A percentile compares a stretch with the other conserved stretches of the same genome.
Evolutionary conservation across 2,329 filamentous ascomycete species (phyloP).

Genomic region (Anisogramma anomala): DNA sequence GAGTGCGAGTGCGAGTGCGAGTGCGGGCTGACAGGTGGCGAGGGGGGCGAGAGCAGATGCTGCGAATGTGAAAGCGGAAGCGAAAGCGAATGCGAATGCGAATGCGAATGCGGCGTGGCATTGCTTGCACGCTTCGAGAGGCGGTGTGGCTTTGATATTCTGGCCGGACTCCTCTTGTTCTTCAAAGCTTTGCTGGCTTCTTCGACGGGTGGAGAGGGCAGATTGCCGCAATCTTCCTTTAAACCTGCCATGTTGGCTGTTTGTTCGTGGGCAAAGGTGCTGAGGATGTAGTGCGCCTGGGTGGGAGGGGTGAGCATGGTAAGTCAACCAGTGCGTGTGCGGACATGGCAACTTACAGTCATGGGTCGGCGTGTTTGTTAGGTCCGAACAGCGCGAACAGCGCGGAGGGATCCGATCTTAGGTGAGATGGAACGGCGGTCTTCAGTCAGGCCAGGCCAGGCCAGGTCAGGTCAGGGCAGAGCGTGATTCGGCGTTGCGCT

Average conservation of each 20-base stretch:
- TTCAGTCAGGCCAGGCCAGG: too few species aligned
- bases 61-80: too few species aligned
- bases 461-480: too few species aligned
- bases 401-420: too few species aligned
- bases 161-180: constrained; percentile 29
- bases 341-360: neutral
- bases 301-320: neutral
- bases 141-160: constrained; percentile 39
- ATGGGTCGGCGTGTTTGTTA: too few species aligned
- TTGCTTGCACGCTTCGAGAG: constrained; percentile 39
- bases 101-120: constrained; percentile 26
- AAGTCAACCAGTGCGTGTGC: neutral
- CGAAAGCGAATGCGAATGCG: too few species aligned
- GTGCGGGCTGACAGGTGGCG: constrained; percentile 26
- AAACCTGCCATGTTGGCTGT: constrained; percentile 15
- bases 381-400: too few species aligned
- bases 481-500: too few species aligned
- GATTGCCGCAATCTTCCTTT: constrained; percentile 40
- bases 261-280: neutral
- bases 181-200: constrained; percentile 27
- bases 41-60: too few species aligned
- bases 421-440: too few species aligned
- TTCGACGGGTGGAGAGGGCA: constrained; percentile 43
- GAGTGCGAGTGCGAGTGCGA: too few species aligned
- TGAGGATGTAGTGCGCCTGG: neutral